Conservation (phyloP, 176 grass and related monocot genomes). For the Ensete glaucum region DNA sequence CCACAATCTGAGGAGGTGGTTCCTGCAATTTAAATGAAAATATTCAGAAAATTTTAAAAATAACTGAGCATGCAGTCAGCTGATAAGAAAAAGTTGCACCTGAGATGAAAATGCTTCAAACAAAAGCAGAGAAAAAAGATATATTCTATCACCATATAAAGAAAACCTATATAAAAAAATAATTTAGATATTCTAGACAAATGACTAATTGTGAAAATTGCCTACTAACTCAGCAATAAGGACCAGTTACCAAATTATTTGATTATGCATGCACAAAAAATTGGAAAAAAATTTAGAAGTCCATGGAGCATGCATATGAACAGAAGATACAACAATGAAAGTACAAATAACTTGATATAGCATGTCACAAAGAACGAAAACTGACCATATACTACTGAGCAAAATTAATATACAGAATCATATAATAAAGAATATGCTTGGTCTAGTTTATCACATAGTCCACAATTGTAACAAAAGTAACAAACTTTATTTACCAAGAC, state of each 20-base stretch:
- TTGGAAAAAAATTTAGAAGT: too few species aligned
- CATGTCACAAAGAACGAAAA: not conserved
- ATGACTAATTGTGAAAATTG: not conserved
- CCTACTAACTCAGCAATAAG: not conserved
- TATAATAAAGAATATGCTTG: not conserved
- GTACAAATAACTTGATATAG: not conserved
- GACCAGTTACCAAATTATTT: too few species aligned
- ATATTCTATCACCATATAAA: too few species aligned
- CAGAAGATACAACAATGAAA: not conserved
- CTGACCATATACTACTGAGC: too few species aligned
- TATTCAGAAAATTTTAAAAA: not conserved
- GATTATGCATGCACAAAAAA: too few species aligned
- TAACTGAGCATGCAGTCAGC: not conserved
- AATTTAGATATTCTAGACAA: not conserved
- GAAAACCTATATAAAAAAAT: too few species aligned
- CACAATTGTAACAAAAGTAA: not conserved
- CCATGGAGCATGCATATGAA: not conserved
- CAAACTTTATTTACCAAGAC: not conserved
- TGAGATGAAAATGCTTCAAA: not conserved
- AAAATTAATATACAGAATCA: not conserved
- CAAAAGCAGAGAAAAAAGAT: not conserved
- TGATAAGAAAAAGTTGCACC: not conserved
- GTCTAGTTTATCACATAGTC: not conserved
- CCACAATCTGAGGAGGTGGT: slow-evolving; percentile 89
- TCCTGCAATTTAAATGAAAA: slow-evolving; percentile 37